Evolutionary conservation across 78 protist genomes (phyloP).

Genomic region (Planoprotostelium fungivorum): DNA sequence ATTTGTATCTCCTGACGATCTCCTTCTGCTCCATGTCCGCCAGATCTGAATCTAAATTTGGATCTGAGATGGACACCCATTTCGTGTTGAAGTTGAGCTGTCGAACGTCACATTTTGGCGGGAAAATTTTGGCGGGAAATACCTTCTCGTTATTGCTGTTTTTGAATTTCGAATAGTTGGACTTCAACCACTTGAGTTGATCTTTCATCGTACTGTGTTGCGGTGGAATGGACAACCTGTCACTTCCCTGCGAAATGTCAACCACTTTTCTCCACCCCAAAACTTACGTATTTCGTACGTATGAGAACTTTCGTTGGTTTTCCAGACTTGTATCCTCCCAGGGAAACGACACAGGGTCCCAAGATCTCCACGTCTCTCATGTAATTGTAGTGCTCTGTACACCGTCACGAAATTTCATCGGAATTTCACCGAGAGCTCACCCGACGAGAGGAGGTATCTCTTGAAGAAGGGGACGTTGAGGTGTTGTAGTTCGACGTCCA

Average conservation of each 20-base stretch:
- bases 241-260: background rate
- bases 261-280: background rate
- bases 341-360: background rate
- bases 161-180: background rate
- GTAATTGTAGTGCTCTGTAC: background rate
- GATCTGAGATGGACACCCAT: background rate
- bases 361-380: background rate
- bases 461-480: background rate
- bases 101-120: background rate
- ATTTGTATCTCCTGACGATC: background rate
- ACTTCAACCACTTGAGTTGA: background rate
- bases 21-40: background rate
- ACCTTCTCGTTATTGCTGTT: background rate
- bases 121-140: background rate
- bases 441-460: background rate
- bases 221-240: background rate
- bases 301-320: background rate
- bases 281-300: background rate
- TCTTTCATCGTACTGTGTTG: background rate
- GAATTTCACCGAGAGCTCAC: background rate
- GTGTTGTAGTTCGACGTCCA: background rate
- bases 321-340: background rate
- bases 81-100: background rate
- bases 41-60: background rate
- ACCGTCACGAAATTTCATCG: background rate